A percentile compares a stretch with the other conserved stretches of the same genome.
phyloP scores from a whole-genome alignment of 2,329 filamentous ascomycete species.

The Salinomyces thailandicus region DNA sequence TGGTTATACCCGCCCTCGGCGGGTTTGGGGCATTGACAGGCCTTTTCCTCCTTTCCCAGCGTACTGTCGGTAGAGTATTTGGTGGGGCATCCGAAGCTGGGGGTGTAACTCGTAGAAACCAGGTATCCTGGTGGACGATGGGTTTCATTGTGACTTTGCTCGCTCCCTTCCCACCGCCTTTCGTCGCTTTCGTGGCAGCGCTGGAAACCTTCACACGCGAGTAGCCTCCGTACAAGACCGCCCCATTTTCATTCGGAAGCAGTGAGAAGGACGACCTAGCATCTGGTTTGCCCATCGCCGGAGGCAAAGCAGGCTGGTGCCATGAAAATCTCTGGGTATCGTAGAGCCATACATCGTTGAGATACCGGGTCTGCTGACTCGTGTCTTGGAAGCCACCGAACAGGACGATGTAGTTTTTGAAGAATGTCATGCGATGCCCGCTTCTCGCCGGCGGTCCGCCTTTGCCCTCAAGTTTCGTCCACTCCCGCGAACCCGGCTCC shows the following conservation, averaged over 20 bases:
- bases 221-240: conserved; percentile 87
- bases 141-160: conserved; percentile 61
- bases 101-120: conserved; percentile 73
- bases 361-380: conserved; percentile 84
- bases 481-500: conserved; percentile 74
- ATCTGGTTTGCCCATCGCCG: conserved; percentile 71
- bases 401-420: conserved; percentile 90
- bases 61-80: conserved; percentile 58
- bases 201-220: conserved; percentile 71
- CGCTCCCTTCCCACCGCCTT: conserved; percentile 37
- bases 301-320: conserved; percentile 64
- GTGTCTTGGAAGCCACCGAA: conserved; percentile 98
- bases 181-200: conserved; percentile 48
- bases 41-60: conserved; percentile 90
- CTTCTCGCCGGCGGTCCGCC: conserved; percentile 75
- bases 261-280: conserved; percentile 85
- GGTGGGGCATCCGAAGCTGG: conserved; percentile 57
- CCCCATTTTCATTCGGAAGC: conserved; percentile 79
- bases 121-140: conserved; percentile 88
- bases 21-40: conserved; percentile 82
- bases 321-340: conserved; percentile 81
- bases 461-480: conserved; percentile 75
- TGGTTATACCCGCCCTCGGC: conserved; percentile 75
- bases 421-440: conserved; percentile 75
- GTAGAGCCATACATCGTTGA: conserved; percentile 91